Evolutionary conservation across 192 early-diverging fungal species (phyloP).

Genomic region (Entomortierella chlamydospora): DNA sequence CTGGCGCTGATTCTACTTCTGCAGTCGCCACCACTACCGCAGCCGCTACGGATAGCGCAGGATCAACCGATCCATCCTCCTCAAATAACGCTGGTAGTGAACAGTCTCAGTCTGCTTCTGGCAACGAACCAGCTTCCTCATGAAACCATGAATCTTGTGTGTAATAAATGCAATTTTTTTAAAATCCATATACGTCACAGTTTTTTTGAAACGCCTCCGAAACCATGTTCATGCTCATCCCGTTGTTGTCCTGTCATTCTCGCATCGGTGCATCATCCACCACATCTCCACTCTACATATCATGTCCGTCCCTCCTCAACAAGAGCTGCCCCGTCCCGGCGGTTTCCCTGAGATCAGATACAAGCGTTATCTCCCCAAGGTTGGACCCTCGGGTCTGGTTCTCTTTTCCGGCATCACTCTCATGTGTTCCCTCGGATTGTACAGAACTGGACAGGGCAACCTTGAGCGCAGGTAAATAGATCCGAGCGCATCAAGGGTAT

Average conservation of each 20-base stretch:
- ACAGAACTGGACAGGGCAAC: slow-evolving; percentile 73
- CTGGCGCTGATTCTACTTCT: not conserved
- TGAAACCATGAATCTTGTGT: not conserved
- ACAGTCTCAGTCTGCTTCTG: no score
- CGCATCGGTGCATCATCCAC: not conserved
- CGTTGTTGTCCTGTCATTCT: not conserved
- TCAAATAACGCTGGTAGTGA: slow-evolving; percentile 5
- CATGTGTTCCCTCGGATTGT: slow-evolving; percentile 87
- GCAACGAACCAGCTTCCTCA: not conserved
- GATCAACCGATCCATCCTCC: not conserved
- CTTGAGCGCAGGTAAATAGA: slow-evolving; percentile 73
- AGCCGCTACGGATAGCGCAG: slow-evolving; percentile 5
- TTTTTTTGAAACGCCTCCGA: not conserved
- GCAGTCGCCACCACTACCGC: slow-evolving; percentile 1
- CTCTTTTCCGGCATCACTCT: slow-evolving; percentile 80
- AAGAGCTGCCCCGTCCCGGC: slow-evolving; percentile 81
- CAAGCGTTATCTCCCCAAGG: slow-evolving; percentile 87
- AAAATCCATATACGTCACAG: not conserved
- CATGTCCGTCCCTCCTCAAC: slow-evolving; percentile 52
- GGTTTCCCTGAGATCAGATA: slow-evolving; percentile 91
- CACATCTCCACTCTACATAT: slow-evolving; percentile 10
- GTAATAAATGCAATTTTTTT: not conserved
- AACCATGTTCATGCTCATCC: not conserved
- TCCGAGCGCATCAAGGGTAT: not conserved
- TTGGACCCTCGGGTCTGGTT: slow-evolving; percentile 90